Evolutionary conservation across 2,329 filamentous ascomycete genomes (phyloP), one percentile per base, ranked within the genome.

Genomic region (Alternaria sp.): DNA sequence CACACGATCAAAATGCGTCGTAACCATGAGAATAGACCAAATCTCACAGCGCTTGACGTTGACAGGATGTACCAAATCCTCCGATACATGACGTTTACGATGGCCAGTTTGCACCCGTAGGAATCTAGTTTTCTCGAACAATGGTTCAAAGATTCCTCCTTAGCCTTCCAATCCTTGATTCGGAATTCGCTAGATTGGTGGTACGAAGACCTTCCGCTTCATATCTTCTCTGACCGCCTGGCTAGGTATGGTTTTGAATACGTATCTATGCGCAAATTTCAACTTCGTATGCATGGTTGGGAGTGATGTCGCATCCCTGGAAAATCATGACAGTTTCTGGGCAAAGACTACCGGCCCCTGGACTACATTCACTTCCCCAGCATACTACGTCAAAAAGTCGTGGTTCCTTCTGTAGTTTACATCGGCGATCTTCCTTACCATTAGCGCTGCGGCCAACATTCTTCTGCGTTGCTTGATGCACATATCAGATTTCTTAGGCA

Each of bases 401-500:
- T 25, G 40, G 12, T 43, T 25, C 1, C 12, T 43, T 3, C 20
- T 43, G 0, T 43, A 25, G 20, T 5, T 43, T 20, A 12, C 16
- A 4, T 43, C 12, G 5, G 20, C 20, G 2, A 43, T 43, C 9
- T 2, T 25, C 20, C 12, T 25, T 2, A 16, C 3, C 7, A 25
- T 25, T 9, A 16, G 6, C 20, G 40, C 20, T 10, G 10, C 18
- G 11, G 18, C 20, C 4, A 41, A 41, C 18, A 18, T 22, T 9
- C 3, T 40, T 20, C n/a, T 40, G 5, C 38, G 54, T 18, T 57
- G 5, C 6, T 36, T 28, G 20, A 41, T n/a, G 22, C 45, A 59
- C 14, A 48, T 40, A n/a, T 57, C 61, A 2, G 61, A 69, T 58
- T 41, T 66, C 18, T 30, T 66, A 12, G 59, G 63, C 3, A 63